These are phyloP conservation scores for Thelonectria rubi DNA, from an alignment of 2,329 filamentous ascomycete species.

Conservation along the genomic window DNA sequence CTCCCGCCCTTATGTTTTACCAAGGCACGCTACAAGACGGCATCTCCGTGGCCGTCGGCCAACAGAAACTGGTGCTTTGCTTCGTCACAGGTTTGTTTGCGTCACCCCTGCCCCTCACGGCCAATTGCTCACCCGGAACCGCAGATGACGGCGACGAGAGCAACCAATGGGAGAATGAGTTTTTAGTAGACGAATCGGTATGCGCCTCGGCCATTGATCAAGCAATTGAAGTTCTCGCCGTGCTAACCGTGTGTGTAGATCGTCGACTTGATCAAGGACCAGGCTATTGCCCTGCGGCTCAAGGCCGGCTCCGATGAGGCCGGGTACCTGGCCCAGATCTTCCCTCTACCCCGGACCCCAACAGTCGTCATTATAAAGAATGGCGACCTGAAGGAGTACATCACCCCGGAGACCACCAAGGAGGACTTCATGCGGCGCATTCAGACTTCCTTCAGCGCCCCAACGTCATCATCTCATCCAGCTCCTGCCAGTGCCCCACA, in stretches of 20 bases:
- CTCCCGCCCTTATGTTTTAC: conserved; percentile 77
- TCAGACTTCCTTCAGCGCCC: conserved; percentile 46
- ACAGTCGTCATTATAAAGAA: conserved; percentile 83
- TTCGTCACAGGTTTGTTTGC: conserved; percentile 76
- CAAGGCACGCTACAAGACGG: conserved; percentile 81
- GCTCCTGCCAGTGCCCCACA: conserved; percentile 28
- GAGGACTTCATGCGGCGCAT: conserved; percentile 69
- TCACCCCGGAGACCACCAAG: conserved; percentile 70
- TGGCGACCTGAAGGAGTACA: conserved; percentile 80
- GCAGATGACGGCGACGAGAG: conserved; percentile 68
- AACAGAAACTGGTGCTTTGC: conserved; percentile 82
- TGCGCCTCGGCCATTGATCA: conserved; percentile 32
- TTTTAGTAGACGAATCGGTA: conserved; percentile 66
- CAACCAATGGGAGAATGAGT: conserved; percentile 76
- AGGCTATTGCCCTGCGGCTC: conserved; percentile 76
- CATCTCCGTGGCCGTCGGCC: conserved; percentile 76
- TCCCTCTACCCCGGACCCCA: conserved; percentile 80
- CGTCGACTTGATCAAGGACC: conserved; percentile 63
- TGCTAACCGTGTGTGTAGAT: conserved; percentile 54
- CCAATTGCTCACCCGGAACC: conserved; percentile 27
- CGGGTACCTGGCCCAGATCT: conserved; percentile 82
- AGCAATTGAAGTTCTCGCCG: background rate
- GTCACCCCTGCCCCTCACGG: conserved; percentile 7
- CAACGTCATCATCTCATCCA: conserved; percentile 30
- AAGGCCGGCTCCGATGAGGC: conserved; percentile 80